Evolutionary conservation across 129 eudicot genomes (phyloP), one percentile per base, ranked within the genome.

Genomic region (Artemisia annua): DNA sequence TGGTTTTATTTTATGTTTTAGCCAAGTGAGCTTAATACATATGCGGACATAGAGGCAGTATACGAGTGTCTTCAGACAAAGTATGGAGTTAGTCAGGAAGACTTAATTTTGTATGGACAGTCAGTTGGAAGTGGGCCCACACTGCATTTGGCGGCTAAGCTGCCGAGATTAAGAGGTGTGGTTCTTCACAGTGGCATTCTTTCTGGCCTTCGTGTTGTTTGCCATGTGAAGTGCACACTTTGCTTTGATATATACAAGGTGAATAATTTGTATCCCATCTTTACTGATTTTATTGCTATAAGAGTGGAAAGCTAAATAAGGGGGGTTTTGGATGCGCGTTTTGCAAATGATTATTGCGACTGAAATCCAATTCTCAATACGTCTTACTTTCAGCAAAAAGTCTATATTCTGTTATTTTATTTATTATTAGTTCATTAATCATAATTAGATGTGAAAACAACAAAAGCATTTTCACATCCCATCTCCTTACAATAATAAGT

Each of bases 41-140:
- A 93, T 71, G 95, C 98, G 10, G 98, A 93, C 88, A 89, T 93
- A 73, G 96, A 93, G 82, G 98, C 98, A 10, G 97, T 93, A 28
- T 93, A 93, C 20, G 92, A 89, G 66, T 93, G 98, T 80, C 98
- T 93, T 72, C 81, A 93, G 72, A 89, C 89, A 2, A 92, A 93
- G 48, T 93, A 93, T 66, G 98, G 98, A 66, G 83, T 84, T 32
- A 84, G 97, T 67, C 98, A 93, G 56, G 98, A 93, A 86, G 95
- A 89, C 75, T 54, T 93, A 59, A 89, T 93, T 64, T 63, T 93
- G 66, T 93, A 93, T 22, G 98, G 98, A 28, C 98, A 93, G 78
- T 93, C 98, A 2, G 98, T 93, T 58, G 98, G 98, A 73, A 93
- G 98, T 79, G 98, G 98, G 43, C 98, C 98, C 39, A 93, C 98